phyloP scores from a whole-genome alignment of 371 early-diverging fungal species.

The Blakeslea trispora region DNA sequence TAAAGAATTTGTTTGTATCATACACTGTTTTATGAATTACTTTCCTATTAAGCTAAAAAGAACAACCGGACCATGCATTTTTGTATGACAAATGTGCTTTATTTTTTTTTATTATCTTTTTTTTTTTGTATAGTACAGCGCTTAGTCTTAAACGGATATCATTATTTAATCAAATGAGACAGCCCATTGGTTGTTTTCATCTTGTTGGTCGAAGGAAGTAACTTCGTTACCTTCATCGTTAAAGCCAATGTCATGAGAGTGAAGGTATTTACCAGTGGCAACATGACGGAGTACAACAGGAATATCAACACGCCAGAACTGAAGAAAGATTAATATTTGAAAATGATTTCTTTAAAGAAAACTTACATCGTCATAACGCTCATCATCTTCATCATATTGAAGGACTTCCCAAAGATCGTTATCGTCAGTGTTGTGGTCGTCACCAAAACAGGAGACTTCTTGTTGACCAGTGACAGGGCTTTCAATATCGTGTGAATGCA shows the following conservation, averaged over 20 bases:
- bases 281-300: slow-evolving; percentile 55
- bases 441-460: slow-evolving; percentile 63
- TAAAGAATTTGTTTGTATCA: no score
- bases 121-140: no score
- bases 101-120: no score
- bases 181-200: slow-evolving; percentile 63
- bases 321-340: neutral
- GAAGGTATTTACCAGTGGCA: slow-evolving; percentile 49
- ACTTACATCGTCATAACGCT: slow-evolving; percentile 38
- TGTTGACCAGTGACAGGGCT: slow-evolving; percentile 61
- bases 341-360: neutral
- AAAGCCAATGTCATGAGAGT: slow-evolving; percentile 43
- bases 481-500: slow-evolving; percentile 60
- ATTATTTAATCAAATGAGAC: slow-evolving; percentile 22
- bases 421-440: slow-evolving; percentile 48
- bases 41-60: no score
- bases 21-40: no score
- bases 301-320: slow-evolving; percentile 55
- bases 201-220: slow-evolving; percentile 46
- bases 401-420: slow-evolving; percentile 66
- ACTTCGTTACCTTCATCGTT: slow-evolving; percentile 51
- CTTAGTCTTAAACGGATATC: no score
- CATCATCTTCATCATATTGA: slow-evolving; percentile 29
- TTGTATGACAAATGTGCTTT: no score
- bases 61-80: no score